Conservation (phyloP, 2,329 filamentous ascomycete genomes). For the Aspergillus quadricinctus region DNA sequence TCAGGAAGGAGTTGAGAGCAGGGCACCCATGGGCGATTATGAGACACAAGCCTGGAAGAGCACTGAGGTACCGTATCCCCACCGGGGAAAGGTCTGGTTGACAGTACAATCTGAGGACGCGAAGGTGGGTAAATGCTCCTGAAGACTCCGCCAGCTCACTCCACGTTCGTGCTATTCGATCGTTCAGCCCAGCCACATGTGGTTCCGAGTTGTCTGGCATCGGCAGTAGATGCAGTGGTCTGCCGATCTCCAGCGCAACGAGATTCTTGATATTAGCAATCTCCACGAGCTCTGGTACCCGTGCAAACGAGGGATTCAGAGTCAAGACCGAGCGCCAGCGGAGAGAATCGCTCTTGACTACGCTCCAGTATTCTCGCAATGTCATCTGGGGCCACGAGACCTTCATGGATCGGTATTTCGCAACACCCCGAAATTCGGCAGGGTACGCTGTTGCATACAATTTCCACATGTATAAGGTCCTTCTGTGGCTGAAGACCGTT, state of each 20-base stretch:
- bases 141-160: constrained; percentile 30
- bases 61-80: constrained; percentile 30
- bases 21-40: constrained; percentile 33
- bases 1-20: constrained; percentile 20
- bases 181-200: constrained; percentile 24
- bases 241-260: constrained; percentile 35
- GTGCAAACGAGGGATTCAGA: constrained; percentile 28
- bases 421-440: constrained; percentile 26
- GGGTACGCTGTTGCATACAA: constrained; percentile 38
- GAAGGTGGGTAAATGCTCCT: constrained; percentile 35
- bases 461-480: constrained; percentile 43
- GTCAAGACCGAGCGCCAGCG: constrained; percentile 35
- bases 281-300: constrained; percentile 34
- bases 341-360: constrained; percentile 28
- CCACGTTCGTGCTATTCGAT: constrained; percentile 41
- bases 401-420: constrained; percentile 28
- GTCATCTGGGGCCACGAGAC: constrained; percentile 26
- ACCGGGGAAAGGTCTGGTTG: constrained; percentile 29
- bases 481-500: constrained; percentile 23
- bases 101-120: constrained; percentile 31
- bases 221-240: constrained; percentile 12
- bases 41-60: constrained; percentile 33
- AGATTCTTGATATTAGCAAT: constrained; percentile 38
- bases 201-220: constrained; percentile 8
- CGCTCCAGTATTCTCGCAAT: constrained; percentile 31